Percentiles rank a stretch among this genome's conserved stretches.
These are phyloP conservation scores for Carpinus viminea DNA, from an alignment of 306 rosid species.

Conservation along the genomic window DNA sequence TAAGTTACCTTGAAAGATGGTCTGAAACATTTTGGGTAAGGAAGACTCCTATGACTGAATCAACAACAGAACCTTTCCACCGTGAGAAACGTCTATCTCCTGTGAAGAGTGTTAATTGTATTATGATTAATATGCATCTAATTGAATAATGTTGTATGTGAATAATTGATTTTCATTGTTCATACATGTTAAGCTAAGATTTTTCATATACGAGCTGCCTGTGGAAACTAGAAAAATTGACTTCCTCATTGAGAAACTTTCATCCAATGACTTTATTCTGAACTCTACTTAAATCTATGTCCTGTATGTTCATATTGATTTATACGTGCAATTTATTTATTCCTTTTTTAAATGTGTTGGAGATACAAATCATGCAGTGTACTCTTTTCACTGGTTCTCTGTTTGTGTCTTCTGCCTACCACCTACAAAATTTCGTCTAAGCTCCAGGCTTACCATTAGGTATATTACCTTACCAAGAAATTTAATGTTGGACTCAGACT, in stretches of 20 bases:
- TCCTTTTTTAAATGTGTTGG: neutral
- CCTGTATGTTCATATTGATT: neutral
- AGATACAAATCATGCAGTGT: neutral
- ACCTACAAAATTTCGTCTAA: neutral
- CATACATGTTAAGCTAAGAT: neutral
- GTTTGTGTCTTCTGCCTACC: neutral
- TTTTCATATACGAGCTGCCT: neutral
- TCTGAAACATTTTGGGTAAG: slow-evolving; percentile 98
- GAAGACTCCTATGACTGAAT: slow-evolving; percentile 90
- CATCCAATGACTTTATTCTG: neutral
- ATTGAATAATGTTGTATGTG: slow-evolving; percentile 17
- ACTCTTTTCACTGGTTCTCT: neutral
- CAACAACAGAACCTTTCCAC: slow-evolving; percentile 99
- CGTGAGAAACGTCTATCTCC: slow-evolving; percentile 93
- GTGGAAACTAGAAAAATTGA: neutral
- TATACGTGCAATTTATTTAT: neutral
- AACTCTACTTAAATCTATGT: neutral
- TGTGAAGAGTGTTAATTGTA: slow-evolving; percentile 35
- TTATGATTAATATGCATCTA: slow-evolving; percentile 24
- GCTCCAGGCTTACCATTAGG: neutral
- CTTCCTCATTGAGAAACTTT: neutral
- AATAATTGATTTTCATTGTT: slow-evolving; percentile 18
- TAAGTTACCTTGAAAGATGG: slow-evolving; percentile 85
- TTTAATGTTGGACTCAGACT: neutral
- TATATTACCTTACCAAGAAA: neutral